These are phyloP conservation scores for Boletus vinaceobasis DNA, from an alignment of 768 basidiomycete genomes.

Conservation along the genomic window DNA sequence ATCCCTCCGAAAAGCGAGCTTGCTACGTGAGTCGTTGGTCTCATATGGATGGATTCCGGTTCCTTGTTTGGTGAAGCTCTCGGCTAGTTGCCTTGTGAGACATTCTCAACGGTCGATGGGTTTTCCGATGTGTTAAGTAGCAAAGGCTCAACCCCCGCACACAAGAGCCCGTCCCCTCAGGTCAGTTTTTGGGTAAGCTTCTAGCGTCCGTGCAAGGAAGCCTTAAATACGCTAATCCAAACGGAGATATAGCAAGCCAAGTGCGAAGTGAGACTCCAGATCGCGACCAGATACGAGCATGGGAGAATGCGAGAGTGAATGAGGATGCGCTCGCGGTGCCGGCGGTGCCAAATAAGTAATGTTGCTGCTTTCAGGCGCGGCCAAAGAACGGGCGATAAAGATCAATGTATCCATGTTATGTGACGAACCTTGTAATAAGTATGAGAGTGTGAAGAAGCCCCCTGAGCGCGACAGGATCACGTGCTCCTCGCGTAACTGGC, in stretches of 20 bases:
- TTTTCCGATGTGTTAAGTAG: not conserved
- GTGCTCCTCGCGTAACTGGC: not conserved
- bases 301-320: not conserved
- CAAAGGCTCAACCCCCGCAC: not conserved
- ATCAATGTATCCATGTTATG: not conserved
- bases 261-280: not conserved
- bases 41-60: not conserved
- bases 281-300: not conserved
- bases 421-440: not conserved
- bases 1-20: not conserved
- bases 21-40: not conserved
- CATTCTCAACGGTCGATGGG: not conserved
- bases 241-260: not conserved
- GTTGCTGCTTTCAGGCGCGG: not conserved
- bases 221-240: not conserved
- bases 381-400: not conserved
- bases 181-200: not conserved
- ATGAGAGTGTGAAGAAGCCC: not conserved
- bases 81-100: conserved; percentile 1
- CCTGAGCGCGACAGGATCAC: not conserved
- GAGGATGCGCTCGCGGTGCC: not conserved
- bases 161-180: not conserved
- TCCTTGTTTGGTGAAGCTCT: not conserved
- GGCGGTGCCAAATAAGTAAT: not conserved
- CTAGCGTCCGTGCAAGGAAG: not conserved